Evolutionary conservation across 345 rosid species (phyloP).

Genomic region (Populus ilicifolia): DNA sequence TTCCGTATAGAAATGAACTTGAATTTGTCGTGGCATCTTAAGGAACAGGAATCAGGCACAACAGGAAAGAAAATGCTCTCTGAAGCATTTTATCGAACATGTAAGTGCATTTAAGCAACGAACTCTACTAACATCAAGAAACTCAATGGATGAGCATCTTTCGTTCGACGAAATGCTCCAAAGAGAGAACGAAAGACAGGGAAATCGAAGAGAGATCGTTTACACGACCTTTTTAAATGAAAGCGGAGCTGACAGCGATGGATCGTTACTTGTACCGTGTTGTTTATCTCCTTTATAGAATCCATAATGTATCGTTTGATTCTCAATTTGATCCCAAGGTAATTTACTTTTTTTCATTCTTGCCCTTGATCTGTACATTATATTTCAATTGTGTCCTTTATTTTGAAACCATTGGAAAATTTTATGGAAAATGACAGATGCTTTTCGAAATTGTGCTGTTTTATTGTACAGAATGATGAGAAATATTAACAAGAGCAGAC

Average conservation of each 20-base stretch:
- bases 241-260: background rate
- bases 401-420: no score
- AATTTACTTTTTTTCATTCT: no score
- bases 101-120: background rate
- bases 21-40: background rate
- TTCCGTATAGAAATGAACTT: background rate
- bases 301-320: background rate
- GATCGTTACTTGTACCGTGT: no score
- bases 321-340: background rate
- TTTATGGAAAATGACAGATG: no score
- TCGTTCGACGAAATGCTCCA: background rate
- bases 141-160: background rate
- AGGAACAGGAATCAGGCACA: background rate
- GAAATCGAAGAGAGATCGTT: background rate
- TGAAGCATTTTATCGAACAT: conserved; percentile 22
- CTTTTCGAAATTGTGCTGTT: no score
- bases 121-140: no score
- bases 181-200: background rate
- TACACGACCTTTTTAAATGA: background rate
- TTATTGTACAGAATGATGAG: no score
- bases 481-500: no score
- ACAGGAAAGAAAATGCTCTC: background rate
- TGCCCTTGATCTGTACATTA: no score
- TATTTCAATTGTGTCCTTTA: no score
- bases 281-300: background rate